These are phyloP conservation scores for Nelumbo lutea DNA, from an alignment of 164 flowering plant genomes.

Conservation along the genomic window DNA sequence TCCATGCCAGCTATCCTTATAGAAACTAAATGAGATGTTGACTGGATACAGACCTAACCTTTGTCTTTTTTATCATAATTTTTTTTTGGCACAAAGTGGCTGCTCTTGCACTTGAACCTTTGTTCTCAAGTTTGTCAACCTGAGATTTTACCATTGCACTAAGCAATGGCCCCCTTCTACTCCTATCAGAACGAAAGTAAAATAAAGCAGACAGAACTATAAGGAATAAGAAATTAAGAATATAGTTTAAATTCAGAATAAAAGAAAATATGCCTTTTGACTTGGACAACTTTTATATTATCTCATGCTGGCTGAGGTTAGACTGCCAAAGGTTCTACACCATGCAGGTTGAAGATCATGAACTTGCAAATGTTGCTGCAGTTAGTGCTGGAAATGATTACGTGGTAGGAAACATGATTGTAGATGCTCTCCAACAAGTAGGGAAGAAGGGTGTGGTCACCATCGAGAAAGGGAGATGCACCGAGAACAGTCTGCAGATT, in stretches of 20 bases:
- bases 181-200: not conserved
- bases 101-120: too few relatives aligned
- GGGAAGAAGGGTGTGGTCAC: constrained; percentile 69
- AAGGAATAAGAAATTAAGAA: not conserved
- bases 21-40: too few relatives aligned
- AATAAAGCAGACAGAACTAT: not conserved
- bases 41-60: too few relatives aligned
- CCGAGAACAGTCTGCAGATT: constrained; percentile 51
- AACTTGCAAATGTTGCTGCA: constrained; percentile 83
- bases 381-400: constrained; percentile 91
- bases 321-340: constrained; percentile 1
- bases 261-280: not conserved
- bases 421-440: constrained; percentile 64
- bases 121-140: too few relatives aligned
- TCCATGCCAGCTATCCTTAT: too few relatives aligned
- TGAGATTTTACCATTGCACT: too few relatives aligned
- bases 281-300: not conserved
- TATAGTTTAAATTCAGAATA: not conserved
- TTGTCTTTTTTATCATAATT: too few relatives aligned
- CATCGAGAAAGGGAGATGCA: constrained; percentile 64
- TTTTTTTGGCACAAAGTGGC: too few relatives aligned
- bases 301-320: constrained; percentile 1
- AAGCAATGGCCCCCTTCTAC: not conserved
- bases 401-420: constrained; percentile 77
- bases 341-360: constrained; percentile 77